Evolutionary conservation across 2,329 filamentous ascomycete genomes (phyloP).

Genomic region (Neopestalotiopsis clavispora): DNA sequence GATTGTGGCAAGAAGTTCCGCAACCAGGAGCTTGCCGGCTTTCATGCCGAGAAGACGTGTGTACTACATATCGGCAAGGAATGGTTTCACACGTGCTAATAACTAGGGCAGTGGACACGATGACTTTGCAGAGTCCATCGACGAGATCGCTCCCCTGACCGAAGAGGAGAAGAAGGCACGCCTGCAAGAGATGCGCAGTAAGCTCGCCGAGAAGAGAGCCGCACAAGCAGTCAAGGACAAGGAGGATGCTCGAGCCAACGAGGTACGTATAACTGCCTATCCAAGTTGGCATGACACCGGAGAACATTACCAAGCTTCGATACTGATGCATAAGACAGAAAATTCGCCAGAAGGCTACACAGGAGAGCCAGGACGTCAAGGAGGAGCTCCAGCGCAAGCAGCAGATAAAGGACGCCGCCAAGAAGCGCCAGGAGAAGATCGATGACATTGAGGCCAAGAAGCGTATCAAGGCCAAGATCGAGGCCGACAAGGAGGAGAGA

Average conservation of each 20-base stretch:
- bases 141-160: slow-evolving; percentile 88
- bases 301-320: neutral
- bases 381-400: slow-evolving; percentile 89
- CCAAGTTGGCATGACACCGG: neutral
- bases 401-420: slow-evolving; percentile 86
- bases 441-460: slow-evolving; percentile 86
- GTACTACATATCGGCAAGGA: slow-evolving; percentile 29
- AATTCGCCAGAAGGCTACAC: slow-evolving; percentile 85
- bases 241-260: slow-evolving; percentile 82
- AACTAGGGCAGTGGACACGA: slow-evolving; percentile 68
- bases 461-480: slow-evolving; percentile 90
- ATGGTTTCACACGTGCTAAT: neutral
- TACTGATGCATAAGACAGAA: slow-evolving; percentile 43
- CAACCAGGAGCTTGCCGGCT: slow-evolving; percentile 80
- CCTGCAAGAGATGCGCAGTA: slow-evolving; percentile 75
- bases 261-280: slow-evolving; percentile 55
- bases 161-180: slow-evolving; percentile 88
- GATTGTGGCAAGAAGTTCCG: slow-evolving; percentile 93
- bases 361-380: slow-evolving; percentile 86
- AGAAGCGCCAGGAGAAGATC: slow-evolving; percentile 86
- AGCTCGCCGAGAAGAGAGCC: slow-evolving; percentile 74
- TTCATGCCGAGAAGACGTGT: slow-evolving; percentile 86
- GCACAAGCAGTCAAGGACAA: slow-evolving; percentile 74
- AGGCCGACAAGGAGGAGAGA: slow-evolving; percentile 90
- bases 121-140: slow-evolving; percentile 91